phyloP scores from a whole-genome alignment of 2,329 filamentous ascomycete species.

The Aspergillus fijiensis region DNA sequence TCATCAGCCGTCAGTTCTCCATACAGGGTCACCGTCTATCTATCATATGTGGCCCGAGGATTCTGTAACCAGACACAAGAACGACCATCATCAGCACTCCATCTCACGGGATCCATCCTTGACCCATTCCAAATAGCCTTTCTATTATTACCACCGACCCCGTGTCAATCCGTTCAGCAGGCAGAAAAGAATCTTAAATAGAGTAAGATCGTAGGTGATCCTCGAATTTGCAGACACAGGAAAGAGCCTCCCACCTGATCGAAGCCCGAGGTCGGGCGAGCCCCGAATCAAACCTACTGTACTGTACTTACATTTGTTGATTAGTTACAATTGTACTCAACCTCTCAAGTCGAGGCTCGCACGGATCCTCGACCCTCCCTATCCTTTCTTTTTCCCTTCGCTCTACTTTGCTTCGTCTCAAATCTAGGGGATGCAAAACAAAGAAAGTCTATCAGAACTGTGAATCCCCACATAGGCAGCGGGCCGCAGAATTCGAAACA shows the following conservation, averaged over 20 bases:
- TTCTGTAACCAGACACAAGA: not conserved
- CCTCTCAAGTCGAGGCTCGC: not conserved
- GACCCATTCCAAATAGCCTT: not conserved
- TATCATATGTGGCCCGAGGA: constrained; percentile 3
- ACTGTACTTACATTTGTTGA: not conserved
- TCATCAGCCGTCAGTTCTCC: not conserved
- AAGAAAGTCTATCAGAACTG: not conserved
- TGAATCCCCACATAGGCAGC: not conserved
- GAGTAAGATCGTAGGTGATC: not conserved
- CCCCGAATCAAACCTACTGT: not conserved
- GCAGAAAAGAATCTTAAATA: not conserved
- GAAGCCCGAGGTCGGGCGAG: not conserved
- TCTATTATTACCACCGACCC: not conserved
- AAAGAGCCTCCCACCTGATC: not conserved
- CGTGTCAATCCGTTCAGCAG: not conserved
- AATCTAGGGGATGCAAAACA: not conserved
- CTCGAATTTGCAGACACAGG: not conserved
- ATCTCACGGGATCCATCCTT: not conserved
- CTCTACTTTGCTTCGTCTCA: not conserved
- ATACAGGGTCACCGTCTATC: not conserved
- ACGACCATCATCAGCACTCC: not conserved
- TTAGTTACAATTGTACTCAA: not conserved
- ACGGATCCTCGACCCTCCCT: not conserved
- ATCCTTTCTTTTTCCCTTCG: too few relatives aligned
- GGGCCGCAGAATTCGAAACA: not conserved